Conservation (phyloP, 805 yeast species). For the Isabelozyma rhagii region DNA sequence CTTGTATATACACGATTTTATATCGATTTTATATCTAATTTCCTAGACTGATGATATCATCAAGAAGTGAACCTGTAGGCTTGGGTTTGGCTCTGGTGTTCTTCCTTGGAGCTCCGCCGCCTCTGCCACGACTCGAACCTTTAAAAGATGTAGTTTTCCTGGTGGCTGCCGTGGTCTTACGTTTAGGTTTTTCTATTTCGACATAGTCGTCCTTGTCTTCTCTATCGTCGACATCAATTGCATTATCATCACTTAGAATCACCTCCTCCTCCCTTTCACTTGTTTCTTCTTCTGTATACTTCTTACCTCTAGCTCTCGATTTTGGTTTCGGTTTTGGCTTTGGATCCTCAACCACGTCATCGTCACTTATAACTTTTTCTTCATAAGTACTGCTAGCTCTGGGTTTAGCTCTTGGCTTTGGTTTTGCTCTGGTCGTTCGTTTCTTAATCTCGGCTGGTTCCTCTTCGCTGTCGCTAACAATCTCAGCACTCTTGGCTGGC, state of each 20-base stretch:
- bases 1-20: not conserved
- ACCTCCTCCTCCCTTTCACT: constrained; percentile 12
- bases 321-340: not conserved
- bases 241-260: constrained; percentile 9
- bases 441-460: not conserved
- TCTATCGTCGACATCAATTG: constrained; percentile 11
- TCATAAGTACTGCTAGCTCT: not conserved
- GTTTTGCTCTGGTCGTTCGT: not conserved
- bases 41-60: constrained; percentile 11
- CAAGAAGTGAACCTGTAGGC: constrained; percentile 6
- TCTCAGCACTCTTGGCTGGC: not conserved
- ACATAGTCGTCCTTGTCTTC: constrained; percentile 9
- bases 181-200: constrained; percentile 3
- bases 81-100: not conserved
- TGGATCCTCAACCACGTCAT: constrained; percentile 2
- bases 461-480: not conserved
- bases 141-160: not conserved
- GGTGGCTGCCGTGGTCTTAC: not conserved
- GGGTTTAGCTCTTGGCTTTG: not conserved
- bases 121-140: not conserved
- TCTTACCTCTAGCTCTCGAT: not conserved
- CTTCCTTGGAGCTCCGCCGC: constrained; percentile 2
- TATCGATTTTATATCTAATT: not conserved
- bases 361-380: not conserved
- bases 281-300: not conserved